Evolutionary conservation across 495 filamentous ascomycete genomes (phyloP), one percentile per base, ranked within the genome.

Genomic region (Hypoxylon intermedium): DNA sequence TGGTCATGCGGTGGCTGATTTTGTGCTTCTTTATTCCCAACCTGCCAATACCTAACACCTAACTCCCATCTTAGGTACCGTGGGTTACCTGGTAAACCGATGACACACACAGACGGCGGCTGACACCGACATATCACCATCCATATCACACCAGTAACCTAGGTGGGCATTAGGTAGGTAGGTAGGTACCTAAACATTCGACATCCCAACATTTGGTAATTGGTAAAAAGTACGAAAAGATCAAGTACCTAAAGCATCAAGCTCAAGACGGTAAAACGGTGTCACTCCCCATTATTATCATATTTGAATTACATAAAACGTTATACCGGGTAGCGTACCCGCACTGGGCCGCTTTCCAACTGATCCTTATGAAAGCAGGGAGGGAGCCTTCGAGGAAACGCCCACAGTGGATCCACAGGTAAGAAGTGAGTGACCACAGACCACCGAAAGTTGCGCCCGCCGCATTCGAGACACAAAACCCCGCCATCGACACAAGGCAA

Each of bases 401-500:
- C 34, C 34, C 34, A 37, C 34, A 37, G 34, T 26, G 24, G 24
- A 26, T 5, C 34, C 34, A 37, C 34, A 15, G 34, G 7, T n/a
- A 11, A 37, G 6, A 26, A 19, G 6, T 13, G 37, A 21, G 7
- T 26, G 13, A 16, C 40, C 49, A 53, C 49, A 36, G 33, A 42
- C 52, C 44, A 57, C 38, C 41, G 9, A 40, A n/a, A 28, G 18
- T 57, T 52, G 49, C 46, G 62, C 56, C 62, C 58, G 52, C 62
- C 55, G 52, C 58, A 62, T 61, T 57, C 57, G 58, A 67, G 53
- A 67, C 63, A 67, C 58, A 62, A 67, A 60, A 67, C 63, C 63
- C 58, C 58, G 63, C 58, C 63, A 67, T 67, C 41, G 40, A 60
- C 43, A 57, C 57, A 53, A 52, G 34, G n/a, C 34, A 37, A 37